Evolutionary conservation across 2,329 filamentous ascomycete species (phyloP), one percentile per base, ranked within the genome.

Genomic region (Monosporascus sp.): DNA sequence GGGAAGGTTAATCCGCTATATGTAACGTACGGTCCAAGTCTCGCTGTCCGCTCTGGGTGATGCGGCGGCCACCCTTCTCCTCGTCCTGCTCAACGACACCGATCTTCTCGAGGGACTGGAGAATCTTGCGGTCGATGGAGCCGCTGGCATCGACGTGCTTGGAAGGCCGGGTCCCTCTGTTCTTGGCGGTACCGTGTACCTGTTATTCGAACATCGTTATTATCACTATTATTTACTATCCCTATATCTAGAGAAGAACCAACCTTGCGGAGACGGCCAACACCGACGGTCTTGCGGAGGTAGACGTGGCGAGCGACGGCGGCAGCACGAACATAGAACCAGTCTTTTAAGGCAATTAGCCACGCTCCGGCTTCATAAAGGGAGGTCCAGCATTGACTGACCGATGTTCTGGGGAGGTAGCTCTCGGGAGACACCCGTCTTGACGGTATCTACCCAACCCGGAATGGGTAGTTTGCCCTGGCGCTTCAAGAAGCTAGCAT

Each of bases 391-490:
- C 22, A 26, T 16, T 26, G 9, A 45, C 43, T 45, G 11, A 45
- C 43, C 43, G 74, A 92, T 90, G 77, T 92, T 88, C 86, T 97
- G 92, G 72, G 93, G 94, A 72, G 93, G 93, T 68, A 99, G 89
- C 84, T 99, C 94, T 80, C 96, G 96, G 75, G 89, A 88, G 74
- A 87, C 84, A 71, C 91, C 93, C 68, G 93, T 97, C 89, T 99
- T 99, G 81, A 97, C 94, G 72, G 93, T 97, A 76, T 99, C 94
- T 77, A 97, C 93, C 93, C 93, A 97, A 82, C 91, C 91, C 75
- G 89, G 89, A 71, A 93, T 90, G 73, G 88, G 88, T 67, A 94
- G 88, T 82, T 93, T 93, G 79, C 90, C 90, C 82, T 94, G 89
- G 71, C 89, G 86, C 88, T 94, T 94, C 84, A 95, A 78, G 85